A percentile compares a stretch with the other conserved stretches of the same genome.
These are phyloP conservation scores for Rhynchosporium agropyri DNA, from an alignment of 2,329 filamentous ascomycete species.

Conservation along the genomic window DNA sequence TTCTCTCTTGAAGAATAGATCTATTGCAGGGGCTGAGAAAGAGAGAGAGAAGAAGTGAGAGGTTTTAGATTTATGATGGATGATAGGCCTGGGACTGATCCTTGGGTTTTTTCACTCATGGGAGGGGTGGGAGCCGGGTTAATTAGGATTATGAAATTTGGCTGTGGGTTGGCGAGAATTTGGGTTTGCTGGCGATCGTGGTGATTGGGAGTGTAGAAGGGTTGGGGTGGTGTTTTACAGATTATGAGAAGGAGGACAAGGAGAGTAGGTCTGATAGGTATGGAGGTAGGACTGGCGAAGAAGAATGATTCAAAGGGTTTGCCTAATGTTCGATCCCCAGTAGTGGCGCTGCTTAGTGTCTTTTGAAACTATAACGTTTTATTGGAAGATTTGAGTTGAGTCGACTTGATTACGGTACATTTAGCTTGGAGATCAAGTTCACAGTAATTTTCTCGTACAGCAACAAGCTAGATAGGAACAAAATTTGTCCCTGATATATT, in stretches of 20 bases:
- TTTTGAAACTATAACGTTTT: no score
- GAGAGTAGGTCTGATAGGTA: background rate
- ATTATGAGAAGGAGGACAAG: background rate
- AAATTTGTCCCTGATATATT: no score
- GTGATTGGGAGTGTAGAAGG: background rate
- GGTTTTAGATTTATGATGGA: background rate
- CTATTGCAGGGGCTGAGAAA: background rate
- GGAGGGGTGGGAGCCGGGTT: slow-evolving; percentile 39
- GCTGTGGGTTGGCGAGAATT: slow-evolving; percentile 38
- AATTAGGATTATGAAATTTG: slow-evolving; percentile 42
- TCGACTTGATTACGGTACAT: no score
- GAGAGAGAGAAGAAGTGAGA: background rate
- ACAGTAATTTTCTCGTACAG: no score
- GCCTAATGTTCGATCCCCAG: no score
- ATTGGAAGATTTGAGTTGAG: no score
- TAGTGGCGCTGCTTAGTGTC: no score
- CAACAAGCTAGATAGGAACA: no score
- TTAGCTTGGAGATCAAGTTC: no score
- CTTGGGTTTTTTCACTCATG: slow-evolving; percentile 41
- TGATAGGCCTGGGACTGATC: slow-evolving; percentile 22
- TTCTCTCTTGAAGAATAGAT: no score
- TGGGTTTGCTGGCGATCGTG: slow-evolving; percentile 14
- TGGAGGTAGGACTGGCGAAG: background rate
- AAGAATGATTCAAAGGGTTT: background rate
- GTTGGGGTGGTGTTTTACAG: background rate